Conservation (phyloP, 768 basidiomycete genomes). For the Trametes cubensis region DNA sequence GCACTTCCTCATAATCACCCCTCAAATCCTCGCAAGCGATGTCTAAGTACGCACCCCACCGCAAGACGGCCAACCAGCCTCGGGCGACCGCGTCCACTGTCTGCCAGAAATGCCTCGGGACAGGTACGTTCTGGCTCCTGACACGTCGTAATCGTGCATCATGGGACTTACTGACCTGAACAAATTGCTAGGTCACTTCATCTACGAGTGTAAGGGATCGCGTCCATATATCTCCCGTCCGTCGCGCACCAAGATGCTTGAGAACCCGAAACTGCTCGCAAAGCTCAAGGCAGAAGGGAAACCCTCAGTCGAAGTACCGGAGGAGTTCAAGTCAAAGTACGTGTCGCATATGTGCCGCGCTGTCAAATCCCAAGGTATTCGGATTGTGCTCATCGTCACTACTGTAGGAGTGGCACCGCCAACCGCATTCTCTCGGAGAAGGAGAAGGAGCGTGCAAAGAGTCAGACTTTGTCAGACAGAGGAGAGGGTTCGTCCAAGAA, state of each 20-base stretch:
- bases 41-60: slow-evolving; percentile 83
- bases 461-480: slow-evolving; percentile 25
- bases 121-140: slow-evolving; percentile 45
- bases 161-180: background rate
- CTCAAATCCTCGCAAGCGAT: slow-evolving; percentile 39
- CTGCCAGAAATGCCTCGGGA: slow-evolving; percentile 81
- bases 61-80: slow-evolving; percentile 60
- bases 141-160: background rate
- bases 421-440: slow-evolving; percentile 82
- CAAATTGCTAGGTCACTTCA: slow-evolving; percentile 72
- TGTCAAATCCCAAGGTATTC: too few species aligned
- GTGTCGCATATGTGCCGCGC: slow-evolving; percentile 36
- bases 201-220: slow-evolving; percentile 82
- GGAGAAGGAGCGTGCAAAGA: slow-evolving; percentile 69
- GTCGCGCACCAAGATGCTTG: slow-evolving; percentile 82
- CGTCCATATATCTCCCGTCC: slow-evolving; percentile 89
- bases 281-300: slow-evolving; percentile 72
- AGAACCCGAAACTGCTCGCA: slow-evolving; percentile 68
- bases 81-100: slow-evolving; percentile 66
- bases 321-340: slow-evolving; percentile 86
- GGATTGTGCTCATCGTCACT: slow-evolving; percentile 1
- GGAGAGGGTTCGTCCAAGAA: slow-evolving; percentile 32
- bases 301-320: slow-evolving; percentile 83
- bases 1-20: background rate
- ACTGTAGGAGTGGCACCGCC: slow-evolving; percentile 70